Evolutionary conservation across 129 eudicot genomes (phyloP), one percentile per base, ranked within the genome.

Genomic region (Saussurea involucrata): DNA sequence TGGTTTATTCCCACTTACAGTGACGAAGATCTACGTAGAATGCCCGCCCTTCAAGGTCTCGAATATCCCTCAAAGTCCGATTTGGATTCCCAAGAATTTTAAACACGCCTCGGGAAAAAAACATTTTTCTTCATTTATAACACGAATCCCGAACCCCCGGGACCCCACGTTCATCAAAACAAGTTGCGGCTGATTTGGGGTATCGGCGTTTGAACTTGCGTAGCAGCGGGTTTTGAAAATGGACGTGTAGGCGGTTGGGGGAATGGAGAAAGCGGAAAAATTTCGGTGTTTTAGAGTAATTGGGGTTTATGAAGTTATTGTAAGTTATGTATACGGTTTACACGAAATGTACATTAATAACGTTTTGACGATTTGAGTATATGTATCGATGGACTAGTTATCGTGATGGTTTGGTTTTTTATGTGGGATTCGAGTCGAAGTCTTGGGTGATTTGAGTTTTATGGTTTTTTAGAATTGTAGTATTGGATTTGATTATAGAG

Each of bases 61-160:
- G 98, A 93, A 70, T 93, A 93, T 73, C 98, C 98, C 7, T 93
- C 96, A 80, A 93, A 90, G 76, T 96, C 96, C 0, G 98, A 93
- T 61, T 76, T 88, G 21, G 94, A 88, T 24, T 81, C 92, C 40
- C 92, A 86, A 85, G 92, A 88, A 66, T 87, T 90, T 78, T 93
- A 81, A 69, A 74, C 65, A n/a, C 3, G 28, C 15, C 24, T 0
- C n/a, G 10, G 0, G 0, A 21, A 5, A 22, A 68, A 34, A 80
- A 73, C 61, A 64, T 44, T 72, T 84, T 75, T 72, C 37, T 67
- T 67, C 71, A n/a, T 67, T 58, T 58, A 49, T 53, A 53, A 58
- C 76, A 78, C 36, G 28, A 71, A 69, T 61, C 44, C 29, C 0
- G 7, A 63, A 15, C 21, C 42, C 58, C 21, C 53, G 33, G 57